Evolutionary conservation across 139 green algal genomes (phyloP).

Genomic region (Tetradesmus obliquus): DNA sequence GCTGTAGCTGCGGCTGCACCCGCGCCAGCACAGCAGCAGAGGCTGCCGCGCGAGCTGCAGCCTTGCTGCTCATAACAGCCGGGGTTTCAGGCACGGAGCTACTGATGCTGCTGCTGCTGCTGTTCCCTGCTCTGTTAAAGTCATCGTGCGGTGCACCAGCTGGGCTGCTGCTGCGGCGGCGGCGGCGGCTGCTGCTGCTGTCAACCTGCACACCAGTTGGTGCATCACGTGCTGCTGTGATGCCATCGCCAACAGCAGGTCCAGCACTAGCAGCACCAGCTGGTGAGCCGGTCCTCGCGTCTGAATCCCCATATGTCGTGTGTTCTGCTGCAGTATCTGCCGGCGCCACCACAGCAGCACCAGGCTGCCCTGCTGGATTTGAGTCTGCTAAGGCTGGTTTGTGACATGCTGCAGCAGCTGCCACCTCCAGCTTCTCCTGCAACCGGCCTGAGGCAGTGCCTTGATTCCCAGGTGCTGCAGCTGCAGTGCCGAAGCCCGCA

Average conservation of each 20-base stretch:
- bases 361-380: too few species aligned
- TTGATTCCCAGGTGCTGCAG: too few species aligned
- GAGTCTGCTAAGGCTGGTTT: too few species aligned
- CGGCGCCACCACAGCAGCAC: too few species aligned
- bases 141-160: neutral
- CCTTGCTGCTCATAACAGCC: neutral
- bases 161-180: neutral
- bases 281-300: too few species aligned
- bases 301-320: too few species aligned
- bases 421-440: too few species aligned
- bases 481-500: neutral
- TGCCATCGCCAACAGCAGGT: neutral
- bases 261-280: neutral
- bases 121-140: too few species aligned
- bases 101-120: neutral
- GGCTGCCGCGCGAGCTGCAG: neutral
- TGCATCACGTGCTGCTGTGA: slow-evolving; percentile 39
- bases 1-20: neutral
- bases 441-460: too few species aligned
- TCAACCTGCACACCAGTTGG: neutral
- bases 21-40: neutral
- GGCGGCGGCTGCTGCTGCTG: slow-evolving; percentile 7
- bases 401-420: too few species aligned
- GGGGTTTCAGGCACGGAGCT: neutral
- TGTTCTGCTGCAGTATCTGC: too few species aligned